Conservation (phyloP, 2,329 filamentous ascomycete genomes). For the Trichoderma gracile region DNA sequence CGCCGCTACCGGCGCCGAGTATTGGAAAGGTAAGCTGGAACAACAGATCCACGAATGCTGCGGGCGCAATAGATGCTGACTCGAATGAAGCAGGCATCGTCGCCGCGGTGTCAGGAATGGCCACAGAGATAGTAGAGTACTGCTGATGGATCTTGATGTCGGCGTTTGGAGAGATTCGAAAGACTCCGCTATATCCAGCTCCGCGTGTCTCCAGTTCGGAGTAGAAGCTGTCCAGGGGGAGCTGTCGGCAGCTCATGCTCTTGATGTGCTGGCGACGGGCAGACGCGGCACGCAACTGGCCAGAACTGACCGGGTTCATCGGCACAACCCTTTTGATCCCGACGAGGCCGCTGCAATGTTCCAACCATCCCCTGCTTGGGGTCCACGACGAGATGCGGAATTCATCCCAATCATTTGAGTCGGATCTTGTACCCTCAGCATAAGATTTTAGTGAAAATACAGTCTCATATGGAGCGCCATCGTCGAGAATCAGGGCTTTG, state of each 20-base stretch:
- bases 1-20: constrained; percentile 38
- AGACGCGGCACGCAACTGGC: constrained; percentile 23
- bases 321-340: constrained; percentile 36
- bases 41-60: constrained; percentile 49
- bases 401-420: constrained; percentile 53
- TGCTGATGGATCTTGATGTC: constrained; percentile 28
- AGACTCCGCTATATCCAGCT: constrained; percentile 34
- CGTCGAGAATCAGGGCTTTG: constrained; percentile 35
- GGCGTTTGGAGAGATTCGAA: constrained; percentile 27
- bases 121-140: constrained; percentile 34
- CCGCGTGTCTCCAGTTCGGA: constrained; percentile 32
- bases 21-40: constrained; percentile 45
- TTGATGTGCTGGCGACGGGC: constrained; percentile 26
- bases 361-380: constrained; percentile 54
- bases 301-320: constrained; percentile 31
- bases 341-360: constrained; percentile 59
- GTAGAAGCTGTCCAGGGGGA: constrained; percentile 33
- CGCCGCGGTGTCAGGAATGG: constrained; percentile 45
- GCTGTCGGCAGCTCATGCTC: not conserved
- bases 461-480: constrained; percentile 33
- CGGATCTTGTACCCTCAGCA: constrained; percentile 34
- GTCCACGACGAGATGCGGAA: constrained; percentile 59
- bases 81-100: constrained; percentile 50
- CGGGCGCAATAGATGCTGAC: constrained; percentile 46
- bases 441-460: constrained; percentile 33